Evolutionary conservation across 2,329 filamentous ascomycete species (phyloP).

Genomic region (Sarocladium brachiariae): DNA sequence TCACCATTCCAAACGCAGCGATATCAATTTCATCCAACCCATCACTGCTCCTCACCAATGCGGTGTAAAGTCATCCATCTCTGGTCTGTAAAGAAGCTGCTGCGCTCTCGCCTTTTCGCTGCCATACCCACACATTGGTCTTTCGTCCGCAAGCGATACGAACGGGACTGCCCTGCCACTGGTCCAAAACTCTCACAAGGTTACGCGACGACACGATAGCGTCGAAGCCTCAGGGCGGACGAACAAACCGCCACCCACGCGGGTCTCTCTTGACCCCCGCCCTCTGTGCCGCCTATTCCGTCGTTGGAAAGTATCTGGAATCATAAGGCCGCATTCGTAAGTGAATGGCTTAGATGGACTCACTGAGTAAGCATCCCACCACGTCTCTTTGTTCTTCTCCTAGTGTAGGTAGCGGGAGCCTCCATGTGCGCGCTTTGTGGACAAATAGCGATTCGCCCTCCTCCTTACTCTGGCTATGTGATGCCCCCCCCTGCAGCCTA

Average conservation of each 20-base stretch:
- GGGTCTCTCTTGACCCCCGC: background rate
- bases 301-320: conserved; percentile 7
- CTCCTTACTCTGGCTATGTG: background rate
- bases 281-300: background rate
- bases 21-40: background rate
- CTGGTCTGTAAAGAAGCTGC: too few relatives aligned
- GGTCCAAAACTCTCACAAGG: background rate
- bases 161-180: background rate
- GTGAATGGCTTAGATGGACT: conserved; percentile 17
- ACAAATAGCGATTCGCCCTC: background rate
- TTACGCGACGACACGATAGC: conserved; percentile 8
- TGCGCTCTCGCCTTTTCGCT: too few relatives aligned
- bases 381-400: conserved; percentile 4
- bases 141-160: too few relatives aligned
- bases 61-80: too few relatives aligned
- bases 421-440: background rate
- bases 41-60: background rate
- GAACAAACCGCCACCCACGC: background rate
- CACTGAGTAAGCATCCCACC: conserved; percentile 23
- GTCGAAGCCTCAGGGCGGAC: background rate
- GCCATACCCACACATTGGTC: too few relatives aligned
- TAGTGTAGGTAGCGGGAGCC: background rate
- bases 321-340: conserved; percentile 9
- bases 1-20: background rate
- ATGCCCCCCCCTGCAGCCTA: background rate